Evolutionary conservation across 495 filamentous ascomycete genomes (phyloP), one percentile per base, ranked within the genome.

Genomic region (Penicillium roqueforti): DNA sequence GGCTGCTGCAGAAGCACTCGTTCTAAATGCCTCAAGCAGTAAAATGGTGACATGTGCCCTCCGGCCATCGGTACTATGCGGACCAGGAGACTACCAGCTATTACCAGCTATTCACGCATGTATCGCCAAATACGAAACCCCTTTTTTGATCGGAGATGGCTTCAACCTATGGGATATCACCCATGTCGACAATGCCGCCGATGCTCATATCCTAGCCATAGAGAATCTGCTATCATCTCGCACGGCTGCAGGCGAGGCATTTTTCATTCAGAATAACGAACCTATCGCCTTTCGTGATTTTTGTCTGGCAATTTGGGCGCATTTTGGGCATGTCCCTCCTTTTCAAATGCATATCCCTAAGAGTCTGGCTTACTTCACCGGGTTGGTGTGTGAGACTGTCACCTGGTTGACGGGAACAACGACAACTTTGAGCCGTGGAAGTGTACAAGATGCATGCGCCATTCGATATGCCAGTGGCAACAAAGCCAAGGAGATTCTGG

Each of bases 231-330:
- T 82, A 18, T 75, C 74, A 4, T 70, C 73, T 1, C 73, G 63
- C 36, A 82, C 80, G 7, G 82, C 82, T 20, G 80, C 83, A 0
- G 84, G 84, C 0, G 74, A 85, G 54, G 79, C 75, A 14, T 82
- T 86, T 59, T 85, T 83, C 65, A 80, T 87, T 29, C 79, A 81
- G 43, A 87, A 86, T 54, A 79, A 84, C 46, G 77, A 86, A 58
- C 81, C 79, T 16, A 76, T 84, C 26, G 63, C 80, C 19, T 83
- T 85, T 58, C 75, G 84, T 28, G 77, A 82, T 62, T 82, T 86
- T 52, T 80, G 82, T 47, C 65, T 84, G 5, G 73, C 71, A 11
- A 70, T 86, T 22, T 85, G 83, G 83, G 73, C 66, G 8, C 70
- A 82, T 48, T 85, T 85, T 48, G 78, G 75, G 11, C 83, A 85